These are phyloP conservation scores for Ceratocystis ficicola DNA, from an alignment of 2,329 filamentous ascomycete genomes.

Conservation along the genomic window DNA sequence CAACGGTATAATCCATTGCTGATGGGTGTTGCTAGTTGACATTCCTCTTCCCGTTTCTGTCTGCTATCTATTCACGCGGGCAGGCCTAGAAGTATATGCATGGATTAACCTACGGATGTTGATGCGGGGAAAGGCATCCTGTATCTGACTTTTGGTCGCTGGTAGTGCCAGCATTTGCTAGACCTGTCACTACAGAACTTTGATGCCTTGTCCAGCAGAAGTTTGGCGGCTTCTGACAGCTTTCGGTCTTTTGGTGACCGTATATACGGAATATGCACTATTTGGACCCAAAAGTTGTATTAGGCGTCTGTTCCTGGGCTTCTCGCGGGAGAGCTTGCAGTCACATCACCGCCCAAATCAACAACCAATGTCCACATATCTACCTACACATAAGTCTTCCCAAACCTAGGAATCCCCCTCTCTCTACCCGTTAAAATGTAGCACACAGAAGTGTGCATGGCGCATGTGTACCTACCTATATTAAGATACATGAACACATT, in stretches of 20 bases:
- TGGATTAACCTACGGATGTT: not conserved
- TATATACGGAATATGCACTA: not conserved
- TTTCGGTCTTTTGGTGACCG: not conserved
- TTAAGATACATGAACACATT: not conserved
- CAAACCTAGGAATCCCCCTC: not conserved
- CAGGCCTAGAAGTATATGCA: not conserved
- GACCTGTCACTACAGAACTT: conserved; percentile 4
- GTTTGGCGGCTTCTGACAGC: not conserved
- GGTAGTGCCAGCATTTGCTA: not conserved
- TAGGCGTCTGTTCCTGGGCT: not conserved
- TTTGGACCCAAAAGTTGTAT: not conserved
- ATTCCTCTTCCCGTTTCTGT: conserved; percentile 1
- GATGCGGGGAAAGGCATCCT: conserved; percentile 4
- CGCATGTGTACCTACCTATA: not conserved
- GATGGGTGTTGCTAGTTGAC: not conserved
- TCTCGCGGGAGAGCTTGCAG: not conserved
- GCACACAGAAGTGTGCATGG: not conserved
- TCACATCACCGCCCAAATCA: not conserved
- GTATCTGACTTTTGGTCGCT: not conserved
- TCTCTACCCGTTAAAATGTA: not conserved
- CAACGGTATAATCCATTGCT: not conserved
- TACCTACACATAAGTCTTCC: not conserved
- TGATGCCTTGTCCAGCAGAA: not conserved
- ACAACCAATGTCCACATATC: not conserved
- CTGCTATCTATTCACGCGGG: not conserved